phyloP scores from a whole-genome alignment of 2,329 filamentous ascomycete species.

The Alternaria tenuissima region DNA sequence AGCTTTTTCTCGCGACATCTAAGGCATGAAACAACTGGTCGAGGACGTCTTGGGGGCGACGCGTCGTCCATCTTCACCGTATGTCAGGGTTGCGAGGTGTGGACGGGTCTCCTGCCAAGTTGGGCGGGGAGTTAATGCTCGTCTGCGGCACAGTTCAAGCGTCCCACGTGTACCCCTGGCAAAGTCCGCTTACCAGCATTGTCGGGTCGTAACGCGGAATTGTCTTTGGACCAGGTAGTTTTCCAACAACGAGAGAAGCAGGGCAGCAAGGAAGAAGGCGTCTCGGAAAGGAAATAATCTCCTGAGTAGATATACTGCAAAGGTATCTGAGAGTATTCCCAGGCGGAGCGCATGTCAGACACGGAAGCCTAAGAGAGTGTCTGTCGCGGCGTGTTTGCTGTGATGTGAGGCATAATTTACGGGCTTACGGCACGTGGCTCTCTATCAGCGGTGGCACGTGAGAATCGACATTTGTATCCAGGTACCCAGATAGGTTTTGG shows the following conservation, averaged over 20 bases:
- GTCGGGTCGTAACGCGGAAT: neutral
- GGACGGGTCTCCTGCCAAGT: neutral
- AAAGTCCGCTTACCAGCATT: neutral
- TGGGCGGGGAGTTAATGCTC: neutral
- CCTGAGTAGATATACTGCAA: neutral
- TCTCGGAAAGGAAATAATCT: neutral
- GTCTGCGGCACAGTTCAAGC: neutral
- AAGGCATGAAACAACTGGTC: slow-evolving; percentile 37
- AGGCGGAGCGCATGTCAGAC: neutral
- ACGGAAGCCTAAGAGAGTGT: neutral
- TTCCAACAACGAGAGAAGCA: neutral
- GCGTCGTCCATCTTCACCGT: slow-evolving; percentile 23
- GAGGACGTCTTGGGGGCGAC: slow-evolving; percentile 27
- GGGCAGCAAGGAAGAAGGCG: neutral
- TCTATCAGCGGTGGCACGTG: neutral
- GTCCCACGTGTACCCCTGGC: slow-evolving; percentile 1
- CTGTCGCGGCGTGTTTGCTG: neutral
- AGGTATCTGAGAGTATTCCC: neutral
- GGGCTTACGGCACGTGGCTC: neutral
- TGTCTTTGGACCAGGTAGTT: neutral
- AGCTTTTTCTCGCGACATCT: slow-evolving; percentile 38
- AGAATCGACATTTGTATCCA: neutral
- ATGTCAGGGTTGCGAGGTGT: neutral
- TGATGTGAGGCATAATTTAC: neutral
- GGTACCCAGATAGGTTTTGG: neutral